Base-by-base conservation (phyloP, 768 basidiomycete genomes). In the Zangia roseola region DNA sequence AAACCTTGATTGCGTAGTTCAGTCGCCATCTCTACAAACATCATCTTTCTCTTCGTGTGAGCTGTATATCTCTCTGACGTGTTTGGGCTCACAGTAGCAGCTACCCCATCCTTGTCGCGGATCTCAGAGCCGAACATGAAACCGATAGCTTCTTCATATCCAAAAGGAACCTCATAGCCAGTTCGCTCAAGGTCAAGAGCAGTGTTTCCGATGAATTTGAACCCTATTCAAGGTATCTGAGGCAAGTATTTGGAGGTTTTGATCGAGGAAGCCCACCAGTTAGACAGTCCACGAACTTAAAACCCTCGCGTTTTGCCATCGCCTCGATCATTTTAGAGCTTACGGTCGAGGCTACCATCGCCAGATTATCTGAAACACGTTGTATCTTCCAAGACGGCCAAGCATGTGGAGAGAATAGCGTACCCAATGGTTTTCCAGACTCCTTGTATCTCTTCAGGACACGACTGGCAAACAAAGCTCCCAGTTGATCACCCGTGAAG, bases 101-200 rank as follows among this genome's bases (percentile, higher is more conserved):
- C 79, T 43, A 94, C 81, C 3, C 92, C 92, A 62, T 94, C 92
- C 63, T 94, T 94, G 64, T 94, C 92, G 30, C 87, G 76, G 55
- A 94, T 80, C 23, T 82, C 72, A 13, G 79, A 72, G 23, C 89
- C 88, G 65, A 91, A 83, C 90, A 93, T 93, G 62, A 81, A 94
- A 4, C 92, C 92, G 46, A 94, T 93, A 2, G 93, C 92, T 68
- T 94, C 92, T 61, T 94, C 92, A 59, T 94, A 94, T 10, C 85
- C 90, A 59, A 94, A 93, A 0, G 79, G 81, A 10, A 86, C 84
- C 35, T 84, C 78, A 58, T 79, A 89, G 2, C 90, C 91, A 33
- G 82, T 69, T 36, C 70, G 62, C 13, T 78, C 83, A 14, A 93
- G 76, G 42, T 74, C 69, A 30, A 91, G 68, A 4, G 86, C 88